Conservation (phyloP, 176 grass and related monocot genomes). For the Areca catechu region DNA sequence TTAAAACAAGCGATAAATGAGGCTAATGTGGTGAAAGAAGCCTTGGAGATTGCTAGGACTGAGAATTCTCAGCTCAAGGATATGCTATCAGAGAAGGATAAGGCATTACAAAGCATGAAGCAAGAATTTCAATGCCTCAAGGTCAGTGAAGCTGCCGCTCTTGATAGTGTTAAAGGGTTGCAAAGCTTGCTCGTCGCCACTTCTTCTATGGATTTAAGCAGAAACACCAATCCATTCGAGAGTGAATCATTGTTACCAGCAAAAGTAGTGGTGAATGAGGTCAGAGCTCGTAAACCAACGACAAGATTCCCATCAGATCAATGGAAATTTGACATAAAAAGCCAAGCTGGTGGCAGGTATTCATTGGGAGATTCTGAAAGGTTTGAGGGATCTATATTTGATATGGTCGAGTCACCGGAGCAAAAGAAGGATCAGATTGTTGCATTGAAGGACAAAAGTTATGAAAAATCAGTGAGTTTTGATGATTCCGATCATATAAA, state of each 20-base stretch:
- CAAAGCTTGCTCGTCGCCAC: constrained; percentile 77
- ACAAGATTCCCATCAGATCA: too few relatives aligned
- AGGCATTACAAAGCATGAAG: constrained; percentile 47
- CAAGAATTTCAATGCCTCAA: constrained; percentile 85
- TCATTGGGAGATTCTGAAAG: too few relatives aligned
- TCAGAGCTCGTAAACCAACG: too few relatives aligned
- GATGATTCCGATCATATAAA: too few relatives aligned
- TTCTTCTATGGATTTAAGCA: constrained; percentile 26
- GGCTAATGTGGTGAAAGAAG: constrained; percentile 53
- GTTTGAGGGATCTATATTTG: too few relatives aligned
- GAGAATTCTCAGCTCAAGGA: constrained; percentile 60
- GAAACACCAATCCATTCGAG: neutral
- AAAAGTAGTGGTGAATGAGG: too few relatives aligned
- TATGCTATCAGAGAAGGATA: constrained; percentile 47
- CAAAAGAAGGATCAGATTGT: too few relatives aligned
- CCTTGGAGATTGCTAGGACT: constrained; percentile 38
- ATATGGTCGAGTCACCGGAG: too few relatives aligned
- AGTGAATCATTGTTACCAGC: neutral
- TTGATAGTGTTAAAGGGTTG: constrained; percentile 75
- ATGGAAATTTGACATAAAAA: too few relatives aligned
- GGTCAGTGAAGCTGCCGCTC: constrained; percentile 83
- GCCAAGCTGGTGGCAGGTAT: too few relatives aligned
- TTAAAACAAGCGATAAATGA: constrained; percentile 89
- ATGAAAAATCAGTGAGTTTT: too few relatives aligned
- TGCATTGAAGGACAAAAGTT: too few relatives aligned